Evolutionary conservation across 768 basidiomycete genomes (phyloP).

Genomic region (Boletellus emodensis): DNA sequence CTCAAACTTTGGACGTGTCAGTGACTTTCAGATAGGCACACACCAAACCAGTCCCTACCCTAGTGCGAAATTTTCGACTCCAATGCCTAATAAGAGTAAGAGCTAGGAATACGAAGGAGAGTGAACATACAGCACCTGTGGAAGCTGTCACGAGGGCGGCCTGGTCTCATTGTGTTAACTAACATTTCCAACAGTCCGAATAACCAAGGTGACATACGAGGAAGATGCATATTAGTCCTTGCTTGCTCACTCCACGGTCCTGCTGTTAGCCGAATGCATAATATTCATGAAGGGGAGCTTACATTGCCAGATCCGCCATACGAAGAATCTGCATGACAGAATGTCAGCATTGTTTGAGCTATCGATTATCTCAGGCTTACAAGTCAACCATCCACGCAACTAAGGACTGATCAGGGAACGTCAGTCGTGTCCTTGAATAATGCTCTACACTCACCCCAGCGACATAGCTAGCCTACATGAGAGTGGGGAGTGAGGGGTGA

Average conservation of each 20-base stretch:
- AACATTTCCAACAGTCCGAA: too few species aligned
- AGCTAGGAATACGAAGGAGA: neutral
- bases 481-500: neutral
- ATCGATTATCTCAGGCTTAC: neutral
- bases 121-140: constrained; percentile 2
- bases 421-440: neutral
- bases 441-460: constrained; percentile 3
- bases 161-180: neutral
- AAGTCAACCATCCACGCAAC: constrained; percentile 4
- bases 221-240: constrained; percentile 4
- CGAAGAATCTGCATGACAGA: constrained; percentile 8
- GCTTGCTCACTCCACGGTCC: constrained; percentile 7
- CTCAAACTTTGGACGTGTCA: constrained; percentile 2
- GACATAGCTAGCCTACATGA: constrained; percentile 4
- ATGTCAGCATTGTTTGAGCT: neutral
- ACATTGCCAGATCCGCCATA: constrained; percentile 21
- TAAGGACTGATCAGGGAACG: neutral
- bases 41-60: neutral
- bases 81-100: constrained; percentile 7
- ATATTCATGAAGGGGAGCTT: neutral
- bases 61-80: constrained; percentile 1
- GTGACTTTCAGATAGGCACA: neutral
- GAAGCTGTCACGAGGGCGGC: constrained; percentile 4
- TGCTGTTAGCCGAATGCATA: neutral
- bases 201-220: constrained; percentile 6